Evolutionary conservation across 1,139 yeast genomes (phyloP), one percentile per base, ranked within the genome.

Genomic region (Pichia sp.): DNA sequence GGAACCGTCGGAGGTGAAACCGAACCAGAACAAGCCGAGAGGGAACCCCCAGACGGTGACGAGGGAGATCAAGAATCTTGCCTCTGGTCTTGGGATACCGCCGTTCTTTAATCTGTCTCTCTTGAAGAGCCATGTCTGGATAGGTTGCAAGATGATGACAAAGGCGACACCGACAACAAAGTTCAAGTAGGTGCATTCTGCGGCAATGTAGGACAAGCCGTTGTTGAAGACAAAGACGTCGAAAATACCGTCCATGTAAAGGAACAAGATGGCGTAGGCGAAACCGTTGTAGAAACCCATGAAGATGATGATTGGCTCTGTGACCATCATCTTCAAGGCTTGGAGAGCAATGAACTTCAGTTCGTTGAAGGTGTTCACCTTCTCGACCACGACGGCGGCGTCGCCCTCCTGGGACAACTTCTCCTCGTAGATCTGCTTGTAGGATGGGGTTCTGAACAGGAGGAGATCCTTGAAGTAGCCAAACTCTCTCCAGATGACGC

Each of bases 21-120:
- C 69, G 43, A 66, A 62, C 70, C 70, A 66, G 51, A 66, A 58
- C 26, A 66, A 54, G 13, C 68, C 65, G 25, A 63, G 55, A 51
- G 69, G 70, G 64, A 65, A 66, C 34, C 67, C 66, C 70, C 70
- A 66, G 39, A 65, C 68, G 3, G 64, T 60, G 28, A 66, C 65
- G 48, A 66, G 55, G 1, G 70, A 66, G 12, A 60, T 18, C 31
- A 60, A 47, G 54, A 66, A 66, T 58, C 70, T 62, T 34, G 66
- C 66, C 54, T 76, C 80, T 2, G 80, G 80, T 58, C 75, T 74
- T 28, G 75, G 57, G 16, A 74, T 69, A 4, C 80, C 80, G 19
- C 72, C 73, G 55, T 75, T 74, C 46, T 62, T 65, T 21, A 58
- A 60, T 30, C 71, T 70, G 58, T 72, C 66, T 25, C 58, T 59